Evolutionary conservation across 2,329 filamentous ascomycete species (phyloP), one percentile per base, ranked within the genome.

Genomic region (Pseudogymnoascus sp.): DNA sequence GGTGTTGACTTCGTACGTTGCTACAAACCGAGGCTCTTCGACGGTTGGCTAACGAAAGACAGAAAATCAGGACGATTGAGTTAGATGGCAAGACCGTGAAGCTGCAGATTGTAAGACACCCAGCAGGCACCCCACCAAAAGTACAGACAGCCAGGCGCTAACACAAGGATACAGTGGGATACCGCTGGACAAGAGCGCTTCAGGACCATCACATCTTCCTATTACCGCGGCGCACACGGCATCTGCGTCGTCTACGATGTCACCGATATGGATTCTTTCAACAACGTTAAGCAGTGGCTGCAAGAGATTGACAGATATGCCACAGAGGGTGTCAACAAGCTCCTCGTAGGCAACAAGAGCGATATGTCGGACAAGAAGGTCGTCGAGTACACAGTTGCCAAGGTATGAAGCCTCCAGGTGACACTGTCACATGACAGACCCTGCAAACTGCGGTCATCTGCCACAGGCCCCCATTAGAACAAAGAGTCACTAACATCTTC

Each of bases 311-410:
- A 99, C 82, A 88, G 95, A 78, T 97, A 99, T 75, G 95, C 95
- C 72, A 99, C 95, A 71, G 95, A 99, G 81, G 95, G 95, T 69
- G 95, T 99, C 75, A 99, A 99, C 87, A 99, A 99, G 86, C 85
- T 99, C 70, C 87, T 99, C 67, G 93, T 99, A 67, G 95, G 95
- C 75, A 99, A 99, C 89, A 99, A 99, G 89, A 96, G 92, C 80
- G 95, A 99, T 90, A 97, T 99, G 92, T 87, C 93, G 65, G 95
- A 99, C 82, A 99, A 99, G 90, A 99, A 97, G 84, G 95, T 97
- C 42, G 95, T 99, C 67, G 95, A 99, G 79, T 99, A 99, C 86
- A 96, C 92, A 68, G 95, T 97, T 71, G 95, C 95, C 72, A 99
- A 99, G 91, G 95, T 97, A 82, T 66, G 84, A 73, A 57, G 68